Evolutionary conservation across 108 stramenopile species (phyloP).

Genomic region (Discostella pseudostelligera): DNA sequence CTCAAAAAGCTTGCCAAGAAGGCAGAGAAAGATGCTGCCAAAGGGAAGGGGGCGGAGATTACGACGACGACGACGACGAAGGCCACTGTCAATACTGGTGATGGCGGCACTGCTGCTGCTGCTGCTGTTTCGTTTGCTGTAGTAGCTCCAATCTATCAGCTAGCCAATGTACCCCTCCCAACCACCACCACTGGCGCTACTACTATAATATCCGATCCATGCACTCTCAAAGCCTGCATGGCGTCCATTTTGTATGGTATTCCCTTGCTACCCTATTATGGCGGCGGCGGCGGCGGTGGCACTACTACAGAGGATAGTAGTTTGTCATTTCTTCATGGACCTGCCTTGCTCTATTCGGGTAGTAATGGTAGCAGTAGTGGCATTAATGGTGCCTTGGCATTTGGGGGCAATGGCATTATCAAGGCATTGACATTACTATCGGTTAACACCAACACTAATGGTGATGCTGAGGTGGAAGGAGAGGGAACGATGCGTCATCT

Average conservation of each 20-base stretch:
- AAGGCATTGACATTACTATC: conserved; percentile 52
- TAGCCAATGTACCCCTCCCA: conserved; percentile 37
- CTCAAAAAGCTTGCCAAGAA: conserved; percentile 83
- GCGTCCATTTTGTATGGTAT: conserved; percentile 57
- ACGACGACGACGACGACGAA: neutral
- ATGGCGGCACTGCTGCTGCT: no score
- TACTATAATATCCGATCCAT: conserved; percentile 32
- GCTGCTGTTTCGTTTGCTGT: no score
- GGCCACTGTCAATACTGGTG: neutral
- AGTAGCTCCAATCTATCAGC: conserved; percentile 32
- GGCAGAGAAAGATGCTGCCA: conserved; percentile 62
- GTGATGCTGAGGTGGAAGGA: neutral
- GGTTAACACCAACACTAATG: neutral
- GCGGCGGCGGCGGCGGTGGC: no score
- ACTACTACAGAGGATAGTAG: conserved; percentile 16
- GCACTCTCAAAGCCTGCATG: conserved; percentile 72
- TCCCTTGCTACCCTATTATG: conserved; percentile 37
- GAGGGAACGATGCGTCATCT: conserved; percentile 2
- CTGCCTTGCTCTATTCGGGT: conserved; percentile 40
- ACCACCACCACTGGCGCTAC: conserved; percentile 3
- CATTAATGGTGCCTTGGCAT: conserved; percentile 34
- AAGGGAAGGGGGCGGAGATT: neutral
- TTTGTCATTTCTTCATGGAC: conserved; percentile 38
- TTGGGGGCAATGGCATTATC: conserved; percentile 82
- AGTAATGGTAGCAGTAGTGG: neutral